Evolutionary conservation across 305 asterid genomes (phyloP).

Genomic region (Solanum chacoense): DNA sequence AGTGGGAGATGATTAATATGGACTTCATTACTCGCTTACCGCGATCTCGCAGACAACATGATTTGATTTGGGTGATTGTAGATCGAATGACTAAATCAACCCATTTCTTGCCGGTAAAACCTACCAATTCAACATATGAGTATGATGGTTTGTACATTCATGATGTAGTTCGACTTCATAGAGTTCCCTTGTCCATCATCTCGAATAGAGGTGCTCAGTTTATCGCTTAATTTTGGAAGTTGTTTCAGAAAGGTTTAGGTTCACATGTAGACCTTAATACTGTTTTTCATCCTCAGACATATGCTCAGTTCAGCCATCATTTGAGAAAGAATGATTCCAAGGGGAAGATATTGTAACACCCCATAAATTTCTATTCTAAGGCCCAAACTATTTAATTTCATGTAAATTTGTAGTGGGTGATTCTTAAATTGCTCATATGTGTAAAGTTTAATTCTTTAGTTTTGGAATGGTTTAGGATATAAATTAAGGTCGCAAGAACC

Average conservation of each 20-base stretch:
- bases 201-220: not conserved
- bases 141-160: not conserved
- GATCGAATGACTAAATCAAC: not conserved
- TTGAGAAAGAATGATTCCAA: not conserved
- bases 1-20: not conserved
- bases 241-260: not conserved
- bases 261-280: not conserved
- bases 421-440: not conserved
- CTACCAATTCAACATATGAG: not conserved
- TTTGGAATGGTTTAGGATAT: not conserved
- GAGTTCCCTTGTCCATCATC: not conserved
- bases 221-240: not conserved
- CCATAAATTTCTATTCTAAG: too few species aligned
- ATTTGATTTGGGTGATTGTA: not conserved
- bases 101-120: not conserved
- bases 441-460: not conserved
- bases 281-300: not conserved
- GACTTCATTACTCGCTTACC: not conserved
- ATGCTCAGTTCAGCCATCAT: not conserved
- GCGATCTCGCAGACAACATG: not conserved
- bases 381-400: not conserved
- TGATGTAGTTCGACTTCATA: not conserved
- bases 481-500: not conserved
- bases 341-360: not conserved
- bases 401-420: not conserved